These are phyloP conservation scores for Starmerella powellii DNA, from an alignment of 805 yeast species.

Conservation along the genomic window DNA sequence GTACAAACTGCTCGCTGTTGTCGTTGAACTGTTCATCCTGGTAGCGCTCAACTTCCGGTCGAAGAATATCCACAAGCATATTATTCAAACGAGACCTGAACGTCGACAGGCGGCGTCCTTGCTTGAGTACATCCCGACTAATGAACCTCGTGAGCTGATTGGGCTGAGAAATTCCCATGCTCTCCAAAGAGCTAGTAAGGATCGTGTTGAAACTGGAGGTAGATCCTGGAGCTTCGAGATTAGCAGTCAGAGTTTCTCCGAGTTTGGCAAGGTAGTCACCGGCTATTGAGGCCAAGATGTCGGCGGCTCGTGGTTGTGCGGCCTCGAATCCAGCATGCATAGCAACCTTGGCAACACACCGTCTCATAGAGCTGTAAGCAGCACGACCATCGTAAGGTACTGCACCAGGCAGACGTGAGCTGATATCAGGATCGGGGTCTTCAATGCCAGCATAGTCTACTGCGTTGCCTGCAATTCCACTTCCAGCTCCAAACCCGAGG, in stretches of 20 bases:
- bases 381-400: conserved; percentile 49
- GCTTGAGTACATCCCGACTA: conserved; percentile 58
- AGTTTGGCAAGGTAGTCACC: conserved; percentile 67
- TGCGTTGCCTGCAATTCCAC: background rate
- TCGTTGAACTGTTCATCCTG: conserved; percentile 74
- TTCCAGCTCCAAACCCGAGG: too few relatives aligned
- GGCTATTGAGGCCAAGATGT: conserved; percentile 70
- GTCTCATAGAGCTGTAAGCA: conserved; percentile 52
- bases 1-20: conserved; percentile 82
- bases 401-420: conserved; percentile 61
- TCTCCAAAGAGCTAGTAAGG: conserved; percentile 53
- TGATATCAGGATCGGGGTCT: conserved; percentile 69
- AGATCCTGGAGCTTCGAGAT: conserved; percentile 45
- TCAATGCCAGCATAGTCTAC: conserved; percentile 31
- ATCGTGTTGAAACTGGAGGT: conserved; percentile 35
- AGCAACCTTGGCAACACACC: conserved; percentile 61
- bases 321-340: conserved; percentile 91
- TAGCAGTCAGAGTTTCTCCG: conserved; percentile 55
- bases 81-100: conserved; percentile 52
- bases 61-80: conserved; percentile 64
- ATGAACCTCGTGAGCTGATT: conserved; percentile 64
- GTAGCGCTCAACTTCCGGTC: conserved; percentile 46
- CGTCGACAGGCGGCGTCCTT: conserved; percentile 56
- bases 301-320: conserved; percentile 64
- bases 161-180: conserved; percentile 64